phyloP scores from a whole-genome alignment of 2,329 filamentous ascomycete species.

The Fusarium setosum region DNA sequence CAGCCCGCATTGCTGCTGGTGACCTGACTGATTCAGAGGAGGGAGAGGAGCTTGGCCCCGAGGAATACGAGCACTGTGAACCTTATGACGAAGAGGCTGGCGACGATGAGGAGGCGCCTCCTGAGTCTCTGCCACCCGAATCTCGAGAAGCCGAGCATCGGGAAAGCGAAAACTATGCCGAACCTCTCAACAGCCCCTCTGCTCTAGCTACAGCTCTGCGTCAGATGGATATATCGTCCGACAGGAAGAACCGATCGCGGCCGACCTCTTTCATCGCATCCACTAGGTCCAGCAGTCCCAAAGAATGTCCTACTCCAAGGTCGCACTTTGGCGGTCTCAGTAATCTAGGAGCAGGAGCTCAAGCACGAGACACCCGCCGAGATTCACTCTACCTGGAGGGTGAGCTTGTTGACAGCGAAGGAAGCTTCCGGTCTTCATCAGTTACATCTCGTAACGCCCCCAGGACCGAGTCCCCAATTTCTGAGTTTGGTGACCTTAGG shows the following conservation, averaged over 20 bases:
- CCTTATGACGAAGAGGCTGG: slow-evolving; percentile 51
- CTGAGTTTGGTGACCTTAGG: slow-evolving; percentile 82
- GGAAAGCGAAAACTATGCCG: slow-evolving; percentile 30
- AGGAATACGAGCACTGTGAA: slow-evolving; percentile 39
- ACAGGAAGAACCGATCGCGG: slow-evolving; percentile 54
- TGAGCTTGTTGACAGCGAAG: slow-evolving; percentile 87
- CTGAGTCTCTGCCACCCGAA: slow-evolving; percentile 27
- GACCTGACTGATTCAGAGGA: slow-evolving; percentile 83
- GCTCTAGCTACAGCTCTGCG: slow-evolving; percentile 66
- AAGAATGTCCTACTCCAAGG: slow-evolving; percentile 89
- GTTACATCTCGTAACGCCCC: slow-evolving; percentile 73
- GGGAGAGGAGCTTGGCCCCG: slow-evolving; percentile 60
- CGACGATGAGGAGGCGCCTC: slow-evolving; percentile 29
- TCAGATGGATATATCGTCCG: slow-evolving; percentile 50
- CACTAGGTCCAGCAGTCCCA: slow-evolving; percentile 88
- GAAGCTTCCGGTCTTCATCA: slow-evolving; percentile 85
- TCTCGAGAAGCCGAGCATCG: slow-evolving; percentile 17
- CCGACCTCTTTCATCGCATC: slow-evolving; percentile 71
- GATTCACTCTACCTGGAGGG: slow-evolving; percentile 85
- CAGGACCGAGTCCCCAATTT: slow-evolving; percentile 89
- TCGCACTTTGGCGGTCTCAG: slow-evolving; percentile 76
- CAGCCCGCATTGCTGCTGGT: slow-evolving; percentile 86
- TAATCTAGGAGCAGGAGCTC: slow-evolving; percentile 61
- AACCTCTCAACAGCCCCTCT: slow-evolving; percentile 55
- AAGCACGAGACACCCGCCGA: slow-evolving; percentile 74